Base-by-base conservation (phyloP, 495 filamentous ascomycete species). In the Podospora fimiseda region DNA sequence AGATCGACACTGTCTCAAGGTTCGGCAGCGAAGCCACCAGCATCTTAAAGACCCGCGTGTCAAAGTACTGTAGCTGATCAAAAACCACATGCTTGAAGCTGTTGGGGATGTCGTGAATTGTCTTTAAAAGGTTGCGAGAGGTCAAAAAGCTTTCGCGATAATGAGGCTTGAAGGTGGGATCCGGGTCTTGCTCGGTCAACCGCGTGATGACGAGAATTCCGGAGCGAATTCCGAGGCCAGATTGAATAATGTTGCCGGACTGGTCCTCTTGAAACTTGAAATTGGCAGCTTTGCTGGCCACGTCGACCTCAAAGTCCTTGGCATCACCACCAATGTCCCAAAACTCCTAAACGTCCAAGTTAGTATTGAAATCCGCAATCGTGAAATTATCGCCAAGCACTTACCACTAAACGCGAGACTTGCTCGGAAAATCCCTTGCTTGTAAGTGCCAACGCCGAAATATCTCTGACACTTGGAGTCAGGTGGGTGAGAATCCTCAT, bases 1-100 rank as follows among this genome's bases (percentile, higher is more conserved):
- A 53, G 41, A 67, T 61, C 15, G 56, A 24, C 14, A 65, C 18
- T 0, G 43, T 48, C 41, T 59, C 44, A 1, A 67, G 45, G n/a
- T 63, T 63, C 0, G 60, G 60, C 62, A 65, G 63, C 0, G 50
- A 39, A 1, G 49, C 45, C 3, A 67, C 3, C 42, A 65, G 52
- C 20, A 58, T n/a, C 22, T 57, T 54, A 11, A 65, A 44, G 43
- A 60, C 16, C 0, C 11, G 0, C 11, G 37, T 11, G 38, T 57
- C 41, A 3, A 67, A 43, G 16, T 41, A 65, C 0, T 53, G 58
- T 4, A 67, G n/a, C 33, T 56, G 49, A 48, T 65, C 54, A 6
- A 67, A 20, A 13, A 57, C 30, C 14, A 67, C 33, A 19, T 53
- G 15, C 5, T 38, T 20, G 50, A 63, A 67, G 33, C 51, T 54